Evolutionary conservation across 1,284 basidiomycete species (phyloP), one percentile per base, ranked within the genome.

Genomic region (Ceratobasidium sp.): DNA sequence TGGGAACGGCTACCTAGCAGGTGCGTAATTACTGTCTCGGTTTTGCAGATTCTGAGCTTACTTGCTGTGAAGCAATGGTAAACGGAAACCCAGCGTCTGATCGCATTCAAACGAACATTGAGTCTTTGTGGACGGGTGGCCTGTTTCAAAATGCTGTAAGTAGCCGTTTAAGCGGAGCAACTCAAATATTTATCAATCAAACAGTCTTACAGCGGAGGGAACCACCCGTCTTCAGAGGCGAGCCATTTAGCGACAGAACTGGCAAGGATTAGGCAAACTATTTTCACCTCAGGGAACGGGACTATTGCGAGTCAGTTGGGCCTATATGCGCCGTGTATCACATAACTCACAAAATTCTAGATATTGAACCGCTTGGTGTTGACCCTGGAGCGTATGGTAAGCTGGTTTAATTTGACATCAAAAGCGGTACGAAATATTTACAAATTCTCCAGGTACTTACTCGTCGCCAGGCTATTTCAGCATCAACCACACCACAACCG

Each of bases 51-150:
- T 2, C 33, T 33, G 33, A 33, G 33, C 33, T 1, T 33, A 33
- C 33, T 33, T 33, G 33, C 33, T 33, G 9, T 49, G 46, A 49
- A 93, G 93, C 92, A 1, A 93, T 91, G 89, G 85, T 91, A 33
- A 89, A 89, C 10, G 92, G 93, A 0, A 91, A 90, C 15, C 89
- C 90, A 1, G 82, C 83, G 1, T 87, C 89, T 60, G 93, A 94
- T 83, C 85, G 85, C 3, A 90, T 88, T 6, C 91, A 92, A 81
- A 84, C 94, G 58, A 94, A 94, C 82, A 91, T 94, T 66, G 93
- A 94, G 82, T 90, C 90, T 15, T 85, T 94, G 12, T 94, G 93
- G 93, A 88, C 90, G 44, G 92, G 92, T 28, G 92, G 92, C 1
- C 91, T 91, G 6, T 93, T 92, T 80, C 86, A 89, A 70, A 89